Evolutionary conservation across 352 stramenopile genomes (phyloP), one percentile per base, ranked within the genome.

Genomic region (Globisporangium solare): DNA sequence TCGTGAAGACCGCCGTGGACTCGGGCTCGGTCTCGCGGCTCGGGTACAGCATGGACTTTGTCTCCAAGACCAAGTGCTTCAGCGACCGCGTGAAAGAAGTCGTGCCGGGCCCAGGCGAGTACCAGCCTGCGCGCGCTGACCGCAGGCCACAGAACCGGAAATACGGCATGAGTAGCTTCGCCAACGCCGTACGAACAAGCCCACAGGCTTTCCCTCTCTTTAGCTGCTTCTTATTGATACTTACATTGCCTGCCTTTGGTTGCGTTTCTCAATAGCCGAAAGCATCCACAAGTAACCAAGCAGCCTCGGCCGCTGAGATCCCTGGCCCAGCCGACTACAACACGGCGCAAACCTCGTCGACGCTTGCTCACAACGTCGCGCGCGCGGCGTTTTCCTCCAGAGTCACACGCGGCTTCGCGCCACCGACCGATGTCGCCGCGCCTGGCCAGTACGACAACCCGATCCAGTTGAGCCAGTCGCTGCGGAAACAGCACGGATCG

Each of bases 51-150:
- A 84, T 73, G 31, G 82, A 79, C 17, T 92, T 92, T 47, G 79
- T 92, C 10, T 92, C 79, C 51, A 90, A 90, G 54, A 72, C 72
- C 42, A 87, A 89, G 47, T 73, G 82, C 42, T 92, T 92, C 54
- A 73, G 62, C 47, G 73, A 89, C 6, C 64, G 73, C 21, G 54
- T 73, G 11, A 69, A 68, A 31, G 61, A 87, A 1, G 55, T 65
- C n/a, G 66, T 78, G 18, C 82, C 82, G 32, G 82, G 79, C 21
- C 82, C 79, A 7, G 82, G 82, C 0, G 71, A 86, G 61, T 90
- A 92, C 54, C 68, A 88, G 32, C 58, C 75, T 31, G 6, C 51
- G 8, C 32, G 51, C 13, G 32, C 46, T 6, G 79, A 86, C 40
- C 64, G 64, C 14, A 74, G 70, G 35, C 63, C 70, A 18, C 63